Conservation (phyloP, 768 basidiomycete genomes). For the Mycena olivaceomarginata region DNA sequence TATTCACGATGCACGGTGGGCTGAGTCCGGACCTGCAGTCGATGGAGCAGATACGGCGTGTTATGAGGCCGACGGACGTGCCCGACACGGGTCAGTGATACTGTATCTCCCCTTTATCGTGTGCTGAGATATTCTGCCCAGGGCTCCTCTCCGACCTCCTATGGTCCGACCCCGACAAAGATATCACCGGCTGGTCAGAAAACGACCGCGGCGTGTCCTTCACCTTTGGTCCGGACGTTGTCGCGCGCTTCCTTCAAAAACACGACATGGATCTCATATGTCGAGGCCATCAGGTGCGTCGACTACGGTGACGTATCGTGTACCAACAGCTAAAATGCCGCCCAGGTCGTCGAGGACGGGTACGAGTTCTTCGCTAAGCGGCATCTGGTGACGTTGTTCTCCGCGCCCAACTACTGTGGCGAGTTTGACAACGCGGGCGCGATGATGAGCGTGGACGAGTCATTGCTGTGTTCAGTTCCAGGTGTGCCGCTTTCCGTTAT, state of each 20-base stretch:
- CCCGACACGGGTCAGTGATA: conserved; percentile 91
- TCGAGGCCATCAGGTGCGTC: conserved; percentile 94
- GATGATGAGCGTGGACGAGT: conserved; percentile 99
- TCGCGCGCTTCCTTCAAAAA: conserved; percentile 98
- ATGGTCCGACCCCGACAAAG: conserved; percentile 99
- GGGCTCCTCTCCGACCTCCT: conserved; percentile 96
- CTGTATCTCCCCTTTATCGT: background rate
- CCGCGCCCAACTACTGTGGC: conserved; percentile 95
- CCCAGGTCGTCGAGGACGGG: conserved; percentile 97
- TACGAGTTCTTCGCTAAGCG: conserved; percentile 99
- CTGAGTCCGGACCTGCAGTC: conserved; percentile 98
- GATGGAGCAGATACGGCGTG: conserved; percentile 99
- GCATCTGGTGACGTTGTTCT: conserved; percentile 97
- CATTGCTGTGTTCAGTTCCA: conserved; percentile 98
- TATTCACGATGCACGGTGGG: conserved; percentile 99
- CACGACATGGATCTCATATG: conserved; percentile 99
- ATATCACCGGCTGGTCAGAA: conserved; percentile 99
- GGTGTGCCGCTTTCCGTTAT: conserved; percentile 62
- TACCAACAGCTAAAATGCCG: conserved; percentile 15
- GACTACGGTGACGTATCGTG: background rate
- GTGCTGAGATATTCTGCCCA: conserved; percentile 50
- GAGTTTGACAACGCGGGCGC: conserved; percentile 99
- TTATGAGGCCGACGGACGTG: conserved; percentile 99
- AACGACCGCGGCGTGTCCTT: conserved; percentile 99
- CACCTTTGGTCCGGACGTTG: conserved; percentile 98